Evolutionary conservation across 495 filamentous ascomycete species (phyloP), one percentile per base, ranked within the genome.

Genomic region (Podospora australis): DNA sequence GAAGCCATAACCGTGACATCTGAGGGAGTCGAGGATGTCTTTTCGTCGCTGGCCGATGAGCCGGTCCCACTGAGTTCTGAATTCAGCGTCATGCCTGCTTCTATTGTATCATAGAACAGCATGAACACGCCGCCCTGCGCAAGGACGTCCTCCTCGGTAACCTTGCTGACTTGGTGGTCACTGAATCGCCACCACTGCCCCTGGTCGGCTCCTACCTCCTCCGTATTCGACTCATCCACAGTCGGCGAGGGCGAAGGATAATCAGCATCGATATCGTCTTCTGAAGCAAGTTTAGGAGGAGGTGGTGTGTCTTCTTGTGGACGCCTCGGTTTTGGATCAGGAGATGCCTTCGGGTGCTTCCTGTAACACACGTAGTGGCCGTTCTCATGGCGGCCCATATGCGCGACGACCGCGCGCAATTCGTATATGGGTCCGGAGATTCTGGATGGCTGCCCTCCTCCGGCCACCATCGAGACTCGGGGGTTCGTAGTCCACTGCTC

Each of bases 341-440:
- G 7, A 7, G 48, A 17, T 3, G 46, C 29, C 16, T 59, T 60
- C 0, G 78, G 72, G 59, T 86, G 81, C 57, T 83, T 82, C 35
- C 88, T 71, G 58, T 92, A 97, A 60, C 87, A 91, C 44, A 95
- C 80, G 57, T 99, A 97, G 68, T 99, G 94, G 0, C 94, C 94
- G 53, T 92, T 95, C 49, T 96, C 88, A 59, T 97, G 94, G 16
- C 82, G 74, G 4, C 92, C 94, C 50, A 84, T 84, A 64, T 99
- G 92, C 3, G 88, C 88, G 19, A 97, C 75, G 2, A 94, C 87
- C 6, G 90, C 88, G 17, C 86, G 82, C 22, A 98, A 70, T 56
- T 87, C 78, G 59, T 95, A 98, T 0, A 78, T 66, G n/a, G 74
- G 78, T n/a, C 71, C 77, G 44, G 34, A 73, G 35, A 64, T 62